These are phyloP conservation scores for Dryadomyces sulphureus DNA, from an alignment of 2,329 filamentous ascomycete species.

Conservation along the genomic window DNA sequence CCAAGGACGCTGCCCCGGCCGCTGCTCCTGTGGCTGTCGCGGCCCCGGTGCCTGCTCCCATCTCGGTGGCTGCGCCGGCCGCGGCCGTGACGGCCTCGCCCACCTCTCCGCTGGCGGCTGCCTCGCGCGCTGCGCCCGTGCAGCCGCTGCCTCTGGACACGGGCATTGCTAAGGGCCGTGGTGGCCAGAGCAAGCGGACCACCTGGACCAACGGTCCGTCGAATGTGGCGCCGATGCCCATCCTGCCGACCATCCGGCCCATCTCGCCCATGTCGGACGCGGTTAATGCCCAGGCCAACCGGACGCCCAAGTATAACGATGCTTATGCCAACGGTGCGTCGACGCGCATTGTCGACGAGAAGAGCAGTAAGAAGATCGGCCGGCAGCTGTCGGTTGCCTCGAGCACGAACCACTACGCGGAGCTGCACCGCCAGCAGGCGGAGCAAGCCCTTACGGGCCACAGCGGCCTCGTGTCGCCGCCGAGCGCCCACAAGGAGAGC, in stretches of 20 bases:
- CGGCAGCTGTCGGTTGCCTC: slow-evolving; percentile 87
- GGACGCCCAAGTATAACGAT: slow-evolving; percentile 39
- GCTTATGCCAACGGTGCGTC: slow-evolving; percentile 27
- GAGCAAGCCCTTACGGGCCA: slow-evolving; percentile 81
- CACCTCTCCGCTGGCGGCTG: not conserved
- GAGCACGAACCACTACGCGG: slow-evolving; percentile 82
- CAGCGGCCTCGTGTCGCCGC: slow-evolving; percentile 59
- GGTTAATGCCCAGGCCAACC: slow-evolving; percentile 73
- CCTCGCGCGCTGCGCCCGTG: slow-evolving; percentile 29
- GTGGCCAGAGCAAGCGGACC: slow-evolving; percentile 60
- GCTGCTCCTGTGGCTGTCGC: not conserved
- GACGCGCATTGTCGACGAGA: slow-evolving; percentile 36
- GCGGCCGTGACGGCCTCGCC: not conserved
- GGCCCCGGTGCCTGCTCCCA: not conserved
- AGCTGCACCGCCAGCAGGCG: slow-evolving; percentile 78
- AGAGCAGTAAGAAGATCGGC: slow-evolving; percentile 78
- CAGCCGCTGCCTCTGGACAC: slow-evolving; percentile 25
- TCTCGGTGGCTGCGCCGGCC: not conserved
- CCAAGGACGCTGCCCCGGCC: slow-evolving; percentile 2
- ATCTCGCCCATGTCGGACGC: slow-evolving; percentile 94
- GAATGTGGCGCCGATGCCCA: slow-evolving; percentile 82
- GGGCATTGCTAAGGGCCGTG: slow-evolving; percentile 24
- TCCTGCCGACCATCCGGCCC: slow-evolving; percentile 83
- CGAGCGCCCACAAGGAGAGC: slow-evolving; percentile 74
- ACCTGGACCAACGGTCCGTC: slow-evolving; percentile 82